Evolutionary conservation across 2,329 filamentous ascomycete species (phyloP), one percentile per base, ranked within the genome.

Genomic region (Neodidymelliopsis sp.): DNA sequence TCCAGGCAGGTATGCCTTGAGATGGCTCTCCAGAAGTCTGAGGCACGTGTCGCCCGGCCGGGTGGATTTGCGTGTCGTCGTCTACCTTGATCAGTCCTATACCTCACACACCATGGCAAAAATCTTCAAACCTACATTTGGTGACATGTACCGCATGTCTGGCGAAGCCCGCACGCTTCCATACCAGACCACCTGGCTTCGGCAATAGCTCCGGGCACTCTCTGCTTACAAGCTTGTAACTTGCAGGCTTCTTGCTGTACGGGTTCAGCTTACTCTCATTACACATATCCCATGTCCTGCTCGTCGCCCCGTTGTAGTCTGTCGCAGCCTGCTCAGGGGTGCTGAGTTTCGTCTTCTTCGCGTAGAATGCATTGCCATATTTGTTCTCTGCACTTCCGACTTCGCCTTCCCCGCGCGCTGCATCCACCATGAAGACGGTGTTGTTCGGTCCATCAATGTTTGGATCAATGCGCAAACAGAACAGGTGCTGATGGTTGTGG

Each of bases 401-500:
- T 4, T 88, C 86, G 1, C 84, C 90, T 0, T 88, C 81, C 0
- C 87, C 87, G 1, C 81, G 78, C 1, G 85, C 80, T 1, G 90
- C 88, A 61, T 97, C 92, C 10, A 88, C 86, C 74, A 92, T 84
- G 78, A 91, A 93, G 50, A 96, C 81, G 0, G 91, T 92, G 72
- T 97, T 97, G 56, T 86, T 81, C 1, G 87, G 84, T 0, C 92
- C 92, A 67, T 96, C 92, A 45, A 97, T 83, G 66, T 93, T 94
- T 23, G 91, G 84, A 69, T 97, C 89, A 31, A 96, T 79, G 30
- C 92, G 89, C 31, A 97, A 78, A 69, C 91, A 96, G 83, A 97
- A 97, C 23, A 97, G 81, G 72, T 97, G 92, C 74, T 97, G 91
- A 73, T 97, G 92, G 77, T 96, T 96, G 76, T 96, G 92, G 0